These are phyloP conservation scores for Salvia hispanica DNA, from an alignment of 257 asterid species.

Conservation along the genomic window DNA sequence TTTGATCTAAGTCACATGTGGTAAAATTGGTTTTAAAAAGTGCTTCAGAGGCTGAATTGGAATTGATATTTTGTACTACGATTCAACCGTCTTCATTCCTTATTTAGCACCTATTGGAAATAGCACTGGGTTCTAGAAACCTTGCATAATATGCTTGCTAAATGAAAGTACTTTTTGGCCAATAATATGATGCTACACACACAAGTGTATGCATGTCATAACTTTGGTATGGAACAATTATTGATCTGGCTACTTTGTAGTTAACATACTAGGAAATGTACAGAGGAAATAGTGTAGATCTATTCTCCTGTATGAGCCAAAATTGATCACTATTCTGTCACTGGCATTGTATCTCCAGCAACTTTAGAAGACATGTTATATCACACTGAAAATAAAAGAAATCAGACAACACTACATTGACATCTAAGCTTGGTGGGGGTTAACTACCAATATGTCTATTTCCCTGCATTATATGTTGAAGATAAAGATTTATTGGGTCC, in stretches of 20 bases:
- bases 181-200: neutral
- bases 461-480: neutral
- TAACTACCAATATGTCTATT: neutral
- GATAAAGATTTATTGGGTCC: too few relatives aligned
- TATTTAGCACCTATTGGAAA: conserved; percentile 4
- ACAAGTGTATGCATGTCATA: neutral
- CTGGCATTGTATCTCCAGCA: neutral
- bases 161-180: neutral
- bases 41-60: neutral
- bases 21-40: neutral
- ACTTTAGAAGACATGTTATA: conserved; percentile 4
- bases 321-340: neutral
- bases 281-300: neutral
- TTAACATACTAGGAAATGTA: neutral
- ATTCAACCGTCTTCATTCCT: neutral
- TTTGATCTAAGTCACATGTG: conserved; percentile 26
- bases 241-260: conserved; percentile 12
- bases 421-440: too few relatives aligned
- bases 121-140: neutral
- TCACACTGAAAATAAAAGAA: neutral
- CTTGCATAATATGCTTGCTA: neutral
- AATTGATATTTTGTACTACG: neutral
- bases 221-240: neutral
- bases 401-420: neutral
- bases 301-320: conserved; percentile 13